Base-by-base conservation (phyloP, 306 rosid species). In the Astragalus membranaceus region DNA sequence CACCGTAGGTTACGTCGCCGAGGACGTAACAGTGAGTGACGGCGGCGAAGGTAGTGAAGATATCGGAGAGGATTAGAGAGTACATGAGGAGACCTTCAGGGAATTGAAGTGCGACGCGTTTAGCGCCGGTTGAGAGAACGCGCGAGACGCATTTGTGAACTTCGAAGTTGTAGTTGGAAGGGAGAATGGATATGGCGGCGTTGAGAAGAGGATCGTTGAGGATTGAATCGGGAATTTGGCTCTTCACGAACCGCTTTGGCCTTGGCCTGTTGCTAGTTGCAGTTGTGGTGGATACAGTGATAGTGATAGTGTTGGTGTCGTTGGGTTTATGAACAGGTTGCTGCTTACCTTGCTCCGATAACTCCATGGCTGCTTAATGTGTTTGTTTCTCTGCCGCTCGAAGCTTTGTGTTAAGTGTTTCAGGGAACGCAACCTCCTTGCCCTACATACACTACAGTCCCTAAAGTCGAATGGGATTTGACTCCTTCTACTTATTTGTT, bases 71-170 rank as follows among this genome's bases (percentile, higher is more conserved):
- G 8, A 83, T 78, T 10, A 92, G 85, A 17, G 98, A 89, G 78
- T 87, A 92, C 96, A 92, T 92, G 76, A 92, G 97, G 55, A 92
- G 96, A 30, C 97, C 97, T 70, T 92, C 97, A 0, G 97, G 96
- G 46, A 89, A 88, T 56, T 89, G 96, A 16, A 92, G 94, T 9
- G 96, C 96, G 17, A 92, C 82, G 51, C 88, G 87, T 58, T 85
- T 70, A 62, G 96, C 87, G 4, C 56, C 16, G 0, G 90, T 64
- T 76, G 97, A 92, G 53, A 76, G 83, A 17, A 89, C 86, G 9
- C 96, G 97, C 96, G 88, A 92, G 35, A 92, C 83, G 59, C 82
- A 86, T 61, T 92, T 92, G 87, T 92, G 98, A 52, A 92, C 88
- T 77, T 92, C 98, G 75, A 89, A 92, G 68, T 83, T 88, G 88